These are phyloP conservation scores for Cryptosporidium andersoni DNA, from an alignment of 169 alveolate genomes.

Conservation along the genomic window DNA sequence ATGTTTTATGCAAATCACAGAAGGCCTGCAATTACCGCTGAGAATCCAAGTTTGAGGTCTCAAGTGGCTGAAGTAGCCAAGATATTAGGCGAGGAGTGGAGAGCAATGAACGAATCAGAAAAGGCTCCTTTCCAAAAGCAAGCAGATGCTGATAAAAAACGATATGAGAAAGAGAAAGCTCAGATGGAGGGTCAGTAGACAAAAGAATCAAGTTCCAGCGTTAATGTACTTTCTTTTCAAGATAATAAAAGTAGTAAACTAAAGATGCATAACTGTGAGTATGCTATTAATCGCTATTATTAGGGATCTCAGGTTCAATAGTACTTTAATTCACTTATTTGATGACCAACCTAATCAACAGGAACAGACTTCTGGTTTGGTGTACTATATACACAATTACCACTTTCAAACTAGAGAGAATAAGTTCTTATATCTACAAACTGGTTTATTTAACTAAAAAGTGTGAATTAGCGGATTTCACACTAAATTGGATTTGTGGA, in stretches of 20 bases:
- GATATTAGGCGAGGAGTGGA: conserved; percentile 91
- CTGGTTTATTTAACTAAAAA: too few relatives aligned
- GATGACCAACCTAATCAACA: neutral
- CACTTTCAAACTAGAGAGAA: too few relatives aligned
- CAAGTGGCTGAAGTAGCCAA: conserved; percentile 89
- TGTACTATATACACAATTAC: too few relatives aligned
- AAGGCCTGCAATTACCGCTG: conserved; percentile 82
- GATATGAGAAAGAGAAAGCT: conserved; percentile 87
- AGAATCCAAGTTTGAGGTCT: conserved; percentile 84
- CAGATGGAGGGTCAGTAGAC: conserved; percentile 66
- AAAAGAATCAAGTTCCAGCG: neutral
- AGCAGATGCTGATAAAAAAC: conserved; percentile 86
- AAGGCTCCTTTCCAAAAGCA: conserved; percentile 87
- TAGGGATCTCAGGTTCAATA: too few relatives aligned
- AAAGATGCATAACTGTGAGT: too few relatives aligned
- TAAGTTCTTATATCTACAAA: too few relatives aligned
- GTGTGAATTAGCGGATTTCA: too few relatives aligned
- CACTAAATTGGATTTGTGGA: too few relatives aligned
- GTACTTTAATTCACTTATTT: neutral
- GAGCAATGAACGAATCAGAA: conserved; percentile 82
- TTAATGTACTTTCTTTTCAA: neutral
- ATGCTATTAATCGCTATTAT: too few relatives aligned
- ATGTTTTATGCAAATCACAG: conserved; percentile 89
- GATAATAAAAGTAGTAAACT: too few relatives aligned
- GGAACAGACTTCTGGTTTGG: too few relatives aligned